A percentile compares a stretch with the other conserved stretches of the same genome.
Conservation (phyloP, 768 basidiomycete species). For the Boletus reticuloceps region DNA sequence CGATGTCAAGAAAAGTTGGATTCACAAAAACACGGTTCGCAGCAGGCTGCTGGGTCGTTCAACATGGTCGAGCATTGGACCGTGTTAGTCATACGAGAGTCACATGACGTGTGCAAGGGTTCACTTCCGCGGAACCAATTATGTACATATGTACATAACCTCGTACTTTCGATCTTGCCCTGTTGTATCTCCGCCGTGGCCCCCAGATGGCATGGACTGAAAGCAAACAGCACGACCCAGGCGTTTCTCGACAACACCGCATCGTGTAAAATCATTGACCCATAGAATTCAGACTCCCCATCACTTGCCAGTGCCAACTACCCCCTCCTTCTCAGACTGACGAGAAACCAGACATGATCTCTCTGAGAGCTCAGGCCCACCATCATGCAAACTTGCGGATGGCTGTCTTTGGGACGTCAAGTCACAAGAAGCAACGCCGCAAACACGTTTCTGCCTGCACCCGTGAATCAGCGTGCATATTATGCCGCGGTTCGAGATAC, state of each 20-base stretch:
- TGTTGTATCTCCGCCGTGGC: conserved; percentile 1
- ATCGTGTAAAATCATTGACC: background rate
- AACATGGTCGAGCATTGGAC: no score
- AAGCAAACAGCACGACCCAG: conserved; percentile 5
- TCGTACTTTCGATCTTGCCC: no score
- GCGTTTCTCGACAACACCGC: conserved; percentile 4
- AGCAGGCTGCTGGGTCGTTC: conserved; percentile 21
- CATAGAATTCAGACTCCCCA: background rate
- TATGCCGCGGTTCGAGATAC: conserved; percentile 13
- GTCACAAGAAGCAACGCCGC: conserved; percentile 27
- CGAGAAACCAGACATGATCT: background rate
- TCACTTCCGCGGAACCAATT: no score
- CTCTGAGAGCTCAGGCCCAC: background rate
- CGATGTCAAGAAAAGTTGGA: background rate
- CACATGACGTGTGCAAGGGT: no score
- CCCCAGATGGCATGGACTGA: background rate
- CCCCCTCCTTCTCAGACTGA: background rate
- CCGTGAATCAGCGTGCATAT: conserved; percentile 24
- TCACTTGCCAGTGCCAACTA: no score
- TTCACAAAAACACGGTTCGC: background rate
- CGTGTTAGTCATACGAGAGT: no score
- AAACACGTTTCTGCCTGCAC: conserved; percentile 31
- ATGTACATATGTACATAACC: no score
- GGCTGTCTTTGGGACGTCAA: background rate
- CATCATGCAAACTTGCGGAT: conserved; percentile 1